Conservation (phyloP, 495 filamentous ascomycete genomes). For the Neurospora sp. region DNA sequence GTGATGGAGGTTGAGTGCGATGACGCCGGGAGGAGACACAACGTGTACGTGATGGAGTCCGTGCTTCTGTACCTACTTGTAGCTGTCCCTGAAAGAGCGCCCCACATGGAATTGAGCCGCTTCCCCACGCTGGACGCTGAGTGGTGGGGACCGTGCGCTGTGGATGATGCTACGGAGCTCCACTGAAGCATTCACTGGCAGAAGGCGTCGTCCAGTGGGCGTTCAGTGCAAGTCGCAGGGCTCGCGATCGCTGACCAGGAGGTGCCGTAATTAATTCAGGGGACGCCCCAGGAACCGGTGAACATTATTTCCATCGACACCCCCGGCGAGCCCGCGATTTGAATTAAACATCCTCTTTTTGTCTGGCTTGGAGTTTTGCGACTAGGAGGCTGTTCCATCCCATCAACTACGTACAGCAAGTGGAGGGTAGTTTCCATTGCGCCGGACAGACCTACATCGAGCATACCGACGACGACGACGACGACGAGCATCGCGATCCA, state of each 20-base stretch:
- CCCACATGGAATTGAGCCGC: not conserved
- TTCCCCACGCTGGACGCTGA: not conserved
- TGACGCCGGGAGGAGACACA: conserved; percentile 10
- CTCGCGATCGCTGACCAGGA: not conserved
- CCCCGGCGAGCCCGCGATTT: not conserved
- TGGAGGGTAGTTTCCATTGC: not conserved
- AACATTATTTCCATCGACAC: not conserved
- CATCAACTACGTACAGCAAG: not conserved
- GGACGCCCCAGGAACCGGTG: not conserved
- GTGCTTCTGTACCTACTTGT: not conserved
- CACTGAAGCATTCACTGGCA: not conserved
- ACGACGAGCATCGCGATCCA: not conserved
- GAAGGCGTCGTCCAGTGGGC: not conserved
- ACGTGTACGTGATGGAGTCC: conserved; percentile 3
- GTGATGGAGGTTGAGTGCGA: not conserved
- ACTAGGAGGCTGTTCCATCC: not conserved
- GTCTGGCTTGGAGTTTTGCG: not conserved
- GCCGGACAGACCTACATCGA: not conserved
- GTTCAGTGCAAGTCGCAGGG: not conserved
- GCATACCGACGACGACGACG: not conserved
- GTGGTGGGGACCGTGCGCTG: not conserved
- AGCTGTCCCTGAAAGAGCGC: not conserved
- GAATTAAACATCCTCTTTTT: not conserved
- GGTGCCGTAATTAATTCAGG: not conserved
- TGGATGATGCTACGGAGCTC: not conserved